Conservation (phyloP, 106 monocot genomes). For the Dendrobium chrysotoxum region DNA sequence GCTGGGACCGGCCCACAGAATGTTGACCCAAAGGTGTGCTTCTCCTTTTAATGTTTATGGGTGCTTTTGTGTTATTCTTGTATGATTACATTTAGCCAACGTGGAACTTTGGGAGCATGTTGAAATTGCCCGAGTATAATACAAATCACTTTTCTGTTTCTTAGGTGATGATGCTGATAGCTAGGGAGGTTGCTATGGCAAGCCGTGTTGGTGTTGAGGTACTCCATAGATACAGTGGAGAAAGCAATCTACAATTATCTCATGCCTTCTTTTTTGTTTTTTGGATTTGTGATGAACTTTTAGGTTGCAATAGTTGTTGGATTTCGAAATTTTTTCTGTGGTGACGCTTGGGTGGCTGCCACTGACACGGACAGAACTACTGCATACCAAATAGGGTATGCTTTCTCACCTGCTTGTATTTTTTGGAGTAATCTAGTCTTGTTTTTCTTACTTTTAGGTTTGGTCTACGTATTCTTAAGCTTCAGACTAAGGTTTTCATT, state of each 20-base stretch:
- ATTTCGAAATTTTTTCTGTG: constrained; percentile 92
- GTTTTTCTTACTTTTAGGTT: not conserved
- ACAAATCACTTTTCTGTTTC: not conserved
- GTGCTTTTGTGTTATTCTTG: not conserved
- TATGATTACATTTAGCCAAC: not conserved
- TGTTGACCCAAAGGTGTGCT: constrained; percentile 78
- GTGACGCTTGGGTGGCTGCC: constrained; percentile 76
- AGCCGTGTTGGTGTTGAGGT: constrained; percentile 84
- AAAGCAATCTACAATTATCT: not conserved
- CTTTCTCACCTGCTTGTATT: not conserved
- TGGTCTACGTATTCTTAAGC: not conserved
- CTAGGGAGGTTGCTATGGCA: constrained; percentile 76
- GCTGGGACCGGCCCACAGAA: constrained; percentile 61
- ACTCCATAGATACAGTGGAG: constrained; percentile 1
- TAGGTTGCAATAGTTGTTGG: constrained; percentile 95
- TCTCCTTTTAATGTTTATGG: not conserved
- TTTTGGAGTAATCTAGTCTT: not conserved
- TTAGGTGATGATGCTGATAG: constrained; percentile 78
- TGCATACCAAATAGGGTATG: constrained; percentile 87
- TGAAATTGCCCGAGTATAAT: not conserved
- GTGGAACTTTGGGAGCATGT: too few species aligned
- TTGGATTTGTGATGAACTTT: constrained; percentile 4
- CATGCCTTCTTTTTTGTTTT: not conserved
- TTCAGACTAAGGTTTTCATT: not conserved
- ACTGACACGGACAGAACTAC: constrained; percentile 62